phyloP scores from a whole-genome alignment of 129 eudicot species.

The Kitagawia praeruptora region DNA sequence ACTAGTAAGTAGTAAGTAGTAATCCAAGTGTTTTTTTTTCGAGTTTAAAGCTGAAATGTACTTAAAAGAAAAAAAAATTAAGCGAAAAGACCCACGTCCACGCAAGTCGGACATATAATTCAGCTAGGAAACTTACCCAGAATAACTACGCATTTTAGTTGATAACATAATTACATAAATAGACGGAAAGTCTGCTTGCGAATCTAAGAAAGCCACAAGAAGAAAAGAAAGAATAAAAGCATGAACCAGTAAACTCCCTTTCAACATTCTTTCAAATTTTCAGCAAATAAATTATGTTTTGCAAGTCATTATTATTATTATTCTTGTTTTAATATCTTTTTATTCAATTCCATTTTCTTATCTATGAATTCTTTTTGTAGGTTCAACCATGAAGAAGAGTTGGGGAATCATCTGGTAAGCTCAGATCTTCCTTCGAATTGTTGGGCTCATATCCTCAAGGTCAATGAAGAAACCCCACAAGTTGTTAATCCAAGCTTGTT shows the following conservation, averaged over 20 bases:
- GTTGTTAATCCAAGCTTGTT: background rate
- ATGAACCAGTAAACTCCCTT: slow-evolving; percentile 3
- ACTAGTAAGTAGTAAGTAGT: too few species aligned
- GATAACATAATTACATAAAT: too few species aligned
- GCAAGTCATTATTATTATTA: background rate
- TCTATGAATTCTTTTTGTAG: background rate
- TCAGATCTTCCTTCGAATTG: background rate
- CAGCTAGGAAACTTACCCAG: background rate
- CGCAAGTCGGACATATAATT: background rate
- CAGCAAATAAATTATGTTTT: background rate
- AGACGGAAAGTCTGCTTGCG: background rate
- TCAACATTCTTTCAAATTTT: background rate
- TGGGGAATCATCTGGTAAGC: slow-evolving; percentile 7
- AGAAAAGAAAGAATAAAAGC: background rate
- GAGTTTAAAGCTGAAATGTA: background rate
- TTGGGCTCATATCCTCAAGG: background rate
- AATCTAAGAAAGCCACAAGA: background rate
- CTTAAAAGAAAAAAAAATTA: too few species aligned
- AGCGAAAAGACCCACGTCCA: background rate
- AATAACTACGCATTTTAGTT: too few species aligned
- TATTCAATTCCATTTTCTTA: background rate
- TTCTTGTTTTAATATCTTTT: too few species aligned
- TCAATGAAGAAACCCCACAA: background rate
- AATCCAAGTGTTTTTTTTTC: too few species aligned
- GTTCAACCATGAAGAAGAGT: background rate